A percentile compares a stretch with the other conserved stretches of the same genome.
Evolutionary conservation across 2,329 filamentous ascomycete species (phyloP).

Genomic region (Trichoderma koningiopsis): DNA sequence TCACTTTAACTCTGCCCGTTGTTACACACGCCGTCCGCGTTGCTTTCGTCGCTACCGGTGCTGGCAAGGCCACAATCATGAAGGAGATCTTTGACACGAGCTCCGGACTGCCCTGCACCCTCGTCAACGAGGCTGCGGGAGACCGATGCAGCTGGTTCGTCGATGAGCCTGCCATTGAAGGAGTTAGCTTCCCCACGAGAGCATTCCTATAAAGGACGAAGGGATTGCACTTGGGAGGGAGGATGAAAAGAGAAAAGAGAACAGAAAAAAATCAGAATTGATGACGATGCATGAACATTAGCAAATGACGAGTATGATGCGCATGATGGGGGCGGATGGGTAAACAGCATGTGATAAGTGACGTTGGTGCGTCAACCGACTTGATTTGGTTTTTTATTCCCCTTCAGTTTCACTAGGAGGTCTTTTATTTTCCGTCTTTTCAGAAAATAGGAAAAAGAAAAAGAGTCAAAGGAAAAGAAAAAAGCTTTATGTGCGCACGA

Average conservation of each 20-base stretch:
- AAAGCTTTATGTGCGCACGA: conserved; percentile 2
- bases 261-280: neutral
- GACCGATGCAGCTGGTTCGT: conserved; percentile 96
- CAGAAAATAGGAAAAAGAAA: neutral
- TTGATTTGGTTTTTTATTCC: neutral
- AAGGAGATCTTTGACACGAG: conserved; percentile 87
- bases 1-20: conserved; percentile 90
- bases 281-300: conserved; percentile 19
- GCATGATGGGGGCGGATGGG: conserved; percentile 1
- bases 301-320: conserved; percentile 8
- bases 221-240: no score
- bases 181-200: conserved; percentile 78
- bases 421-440: neutral
- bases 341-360: neutral
- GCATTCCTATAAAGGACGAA: conserved; percentile 53
- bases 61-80: conserved; percentile 86
- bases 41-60: conserved; percentile 89
- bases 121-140: conserved; percentile 82
- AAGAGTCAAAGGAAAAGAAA: neutral
- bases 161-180: conserved; percentile 81
- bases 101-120: conserved; percentile 76
- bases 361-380: neutral
- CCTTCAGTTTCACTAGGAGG: neutral
- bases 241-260: neutral
- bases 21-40: conserved; percentile 84